Base-by-base conservation (phyloP, 805 yeast genomes). In the Saccharomycopsis fermentans region DNA sequence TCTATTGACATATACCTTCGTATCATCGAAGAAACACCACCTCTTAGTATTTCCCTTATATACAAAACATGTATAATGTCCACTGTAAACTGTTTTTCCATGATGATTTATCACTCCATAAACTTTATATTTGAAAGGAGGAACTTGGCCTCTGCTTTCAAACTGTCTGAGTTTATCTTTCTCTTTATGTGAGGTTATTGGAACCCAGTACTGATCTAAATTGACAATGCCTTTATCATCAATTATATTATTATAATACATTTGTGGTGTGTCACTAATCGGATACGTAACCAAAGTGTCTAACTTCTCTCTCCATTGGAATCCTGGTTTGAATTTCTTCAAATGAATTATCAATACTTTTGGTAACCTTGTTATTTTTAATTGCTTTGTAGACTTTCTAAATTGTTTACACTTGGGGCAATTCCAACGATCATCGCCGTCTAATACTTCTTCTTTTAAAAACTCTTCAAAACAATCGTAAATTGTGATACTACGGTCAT, bases 11-110 rank as follows among this genome's bases (percentile, higher is more conserved):
- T 80, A 74, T n/a, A 86, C 84, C 58, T 77, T 79, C 0, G 87
- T 78, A 69, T 90, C 97, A 69, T 90, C 96, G 69, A 84, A 90
- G 61, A 83, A 81, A 65, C 87, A 82, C 96, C 96, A 90, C 1
- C 83, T 86, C 55, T 74, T 73, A 43, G 67, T 70, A 21, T 69
- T 68, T 27, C 82, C 83, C 65, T 88, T 88, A 67, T 82, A 73
- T 4, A 88, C 92, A 67, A 76, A 87, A 0, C 96, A 74, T 0
- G 97, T 91, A 70, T 91, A 91, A 70, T 91, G 97, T 0, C 97
- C 97, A 8, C 91, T 87, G 48, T 83, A 80, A 40, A 91, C 74
- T 43, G 86, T 83, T 21, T 43, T 43, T 12, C 97, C 97, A 62
- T 73, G 82, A 70, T 91, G 97, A 63, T 88, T 83, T 16, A 89